Evolutionary conservation across 345 rosid species (phyloP), one percentile per base, ranked within the genome.

Genomic region (Bruguiera sexangula): DNA sequence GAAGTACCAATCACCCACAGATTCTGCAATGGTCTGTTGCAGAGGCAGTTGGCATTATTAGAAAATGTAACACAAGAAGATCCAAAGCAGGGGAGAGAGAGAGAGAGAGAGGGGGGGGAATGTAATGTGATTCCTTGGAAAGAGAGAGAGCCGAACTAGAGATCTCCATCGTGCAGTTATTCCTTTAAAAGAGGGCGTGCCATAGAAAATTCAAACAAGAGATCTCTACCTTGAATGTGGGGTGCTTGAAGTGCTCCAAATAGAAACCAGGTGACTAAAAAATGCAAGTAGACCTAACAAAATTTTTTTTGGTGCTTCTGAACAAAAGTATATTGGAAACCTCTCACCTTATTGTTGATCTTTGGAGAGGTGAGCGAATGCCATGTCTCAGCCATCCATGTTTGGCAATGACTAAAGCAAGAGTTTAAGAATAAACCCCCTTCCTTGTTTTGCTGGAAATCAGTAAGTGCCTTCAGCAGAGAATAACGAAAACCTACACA

Each of bases 1-100:
- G 73, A 89, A 91, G 79, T 85, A 92, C 99, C 97, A 94, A 73
- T 91, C 96, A 46, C 96, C 89, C 31, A 87, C 97, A 2, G 96
- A 73, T 63, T 89, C 90, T 64, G 96, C 97, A 66, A 92, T 89
- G 15, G 88, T 89, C 97, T 94, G 86, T 76, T 70, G 37, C 70
- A 10, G 50, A 7, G 64, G 30, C 72, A 75, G 31, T 46, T 29
- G 6, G 5, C n/a, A 16, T 0, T 16, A 30, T 56, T 24, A 29
- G 36, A 13, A 50, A 8, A 50, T 36, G 32, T 21, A n/a, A n/a
- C 16, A 39, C 19, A 6, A 52, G 5, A 32, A 21, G 13, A 36
- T 32, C 20, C 21, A 21, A 65, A 21, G 43, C 20, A 27, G 26
- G 18, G 15, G 5, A 13, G 50, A 34, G 37, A 34, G 37, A 34